Evolutionary conservation across 2,329 filamentous ascomycete genomes (phyloP), one percentile per base, ranked within the genome.

Genomic region (Ophiostoma tasmaniense): DNA sequence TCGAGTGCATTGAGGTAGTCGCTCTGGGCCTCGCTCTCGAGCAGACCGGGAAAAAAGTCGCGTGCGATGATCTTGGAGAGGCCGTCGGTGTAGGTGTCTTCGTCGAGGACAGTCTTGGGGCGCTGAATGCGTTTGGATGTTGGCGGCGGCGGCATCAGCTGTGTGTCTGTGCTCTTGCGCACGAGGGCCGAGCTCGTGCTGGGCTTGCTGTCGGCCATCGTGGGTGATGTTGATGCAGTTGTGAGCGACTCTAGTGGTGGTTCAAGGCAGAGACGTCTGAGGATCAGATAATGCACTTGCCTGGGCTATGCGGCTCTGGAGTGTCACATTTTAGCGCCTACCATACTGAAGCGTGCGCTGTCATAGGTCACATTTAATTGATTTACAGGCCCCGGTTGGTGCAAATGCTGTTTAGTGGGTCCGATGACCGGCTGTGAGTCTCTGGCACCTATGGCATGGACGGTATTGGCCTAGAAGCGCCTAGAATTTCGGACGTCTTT

Each of bases 21-120:
- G 76, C 93, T 89, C 77, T 97, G 93, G 0, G 89, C 90, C 74
- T 96, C 89, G 17, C 89, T 89, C 77, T 98, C 93, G 4, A 93
- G 81, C 0, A 99, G 83, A 0, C 94, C 95, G 0, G 95, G 95
- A 75, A 98, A 99, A 82, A 96, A 99, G 82, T 99, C 95, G 73
- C 95, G 89, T 11, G 92, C 92, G 72, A 99, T 97, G 76, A 99
- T 98, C 74, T 95, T 90, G 0, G 93, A 97, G 35, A 99, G 83
- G 0, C 91, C 90, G 70, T 93, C 88, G 1, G 92, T 95, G 78
- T 99, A 99, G 67, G 90, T 88, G 74, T 99, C 94, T 82, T 99
- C 95, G 77, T 97, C 92, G 35, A 99, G 86, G 35, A 97, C 88
- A 71, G 90, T 90, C 71, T 89, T 88, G 0, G 95, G 95, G 67